These are phyloP conservation scores for Claviceps fusiformis DNA, from an alignment of 2,329 filamentous ascomycete species.

Conservation along the genomic window DNA sequence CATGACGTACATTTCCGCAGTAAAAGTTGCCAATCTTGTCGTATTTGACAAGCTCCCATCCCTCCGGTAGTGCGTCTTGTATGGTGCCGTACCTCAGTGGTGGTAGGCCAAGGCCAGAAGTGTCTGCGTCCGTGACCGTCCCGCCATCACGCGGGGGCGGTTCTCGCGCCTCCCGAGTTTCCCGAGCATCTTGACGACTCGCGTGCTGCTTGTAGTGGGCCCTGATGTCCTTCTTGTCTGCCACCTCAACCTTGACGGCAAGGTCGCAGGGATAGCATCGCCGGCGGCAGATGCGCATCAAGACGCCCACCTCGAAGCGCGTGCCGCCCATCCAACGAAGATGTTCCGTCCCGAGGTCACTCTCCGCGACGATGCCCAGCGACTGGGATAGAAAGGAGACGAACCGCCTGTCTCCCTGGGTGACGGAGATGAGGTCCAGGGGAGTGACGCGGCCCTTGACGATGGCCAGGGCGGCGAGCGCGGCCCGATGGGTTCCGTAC, in stretches of 20 bases:
- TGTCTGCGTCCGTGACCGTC: constrained; percentile 10
- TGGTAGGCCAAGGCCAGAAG: constrained; percentile 44
- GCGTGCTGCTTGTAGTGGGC: constrained; percentile 50
- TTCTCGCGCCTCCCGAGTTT: not conserved
- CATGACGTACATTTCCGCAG: constrained; percentile 60
- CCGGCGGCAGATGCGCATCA: constrained; percentile 62
- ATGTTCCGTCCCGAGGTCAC: constrained; percentile 79
- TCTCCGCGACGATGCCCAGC: constrained; percentile 79
- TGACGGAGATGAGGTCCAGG: constrained; percentile 76
- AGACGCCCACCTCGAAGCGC: constrained; percentile 73
- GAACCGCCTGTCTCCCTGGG: constrained; percentile 59
- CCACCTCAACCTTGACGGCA: constrained; percentile 69
- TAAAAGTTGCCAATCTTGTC: constrained; percentile 86
- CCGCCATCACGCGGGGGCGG: not conserved
- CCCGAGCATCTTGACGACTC: constrained; percentile 15
- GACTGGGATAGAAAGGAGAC: constrained; percentile 87
- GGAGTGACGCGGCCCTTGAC: constrained; percentile 79
- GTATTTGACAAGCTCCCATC: constrained; percentile 61
- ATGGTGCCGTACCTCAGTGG: constrained; percentile 66
- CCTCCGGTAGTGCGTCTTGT: constrained; percentile 59
- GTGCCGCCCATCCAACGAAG: constrained; percentile 83
- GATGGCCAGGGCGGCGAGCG: constrained; percentile 65
- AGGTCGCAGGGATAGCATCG: constrained; percentile 81
- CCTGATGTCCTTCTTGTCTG: constrained; percentile 60
- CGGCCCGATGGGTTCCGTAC: constrained; percentile 65